Evolutionary conservation across 306 rosid species (phyloP).

Genomic region (Mimosa pudica): DNA sequence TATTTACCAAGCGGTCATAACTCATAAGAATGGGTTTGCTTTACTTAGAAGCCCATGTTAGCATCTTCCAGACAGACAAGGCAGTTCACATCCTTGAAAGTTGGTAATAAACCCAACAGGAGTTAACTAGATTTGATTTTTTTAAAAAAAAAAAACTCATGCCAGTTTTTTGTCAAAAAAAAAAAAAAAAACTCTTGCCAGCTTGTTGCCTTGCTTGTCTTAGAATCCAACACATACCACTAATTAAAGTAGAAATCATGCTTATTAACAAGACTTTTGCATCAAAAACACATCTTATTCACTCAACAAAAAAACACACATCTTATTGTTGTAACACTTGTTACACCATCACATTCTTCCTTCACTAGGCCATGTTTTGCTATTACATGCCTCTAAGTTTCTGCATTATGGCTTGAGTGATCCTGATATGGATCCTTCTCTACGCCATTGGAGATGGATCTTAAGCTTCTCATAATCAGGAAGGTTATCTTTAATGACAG

Average conservation of each 20-base stretch:
- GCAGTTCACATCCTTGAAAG: not conserved
- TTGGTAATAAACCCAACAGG: not conserved
- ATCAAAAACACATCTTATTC: not conserved
- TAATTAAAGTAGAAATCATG: not conserved
- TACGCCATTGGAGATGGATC: slow-evolving; percentile 18
- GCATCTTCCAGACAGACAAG: not conserved
- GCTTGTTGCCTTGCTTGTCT: not conserved
- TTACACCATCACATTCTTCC: not conserved
- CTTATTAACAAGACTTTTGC: not conserved
- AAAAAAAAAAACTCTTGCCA: not conserved
- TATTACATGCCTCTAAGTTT: not conserved
- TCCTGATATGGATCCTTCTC: slow-evolving; percentile 1
- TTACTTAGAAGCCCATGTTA: slow-evolving; percentile 1
- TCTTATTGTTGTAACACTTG: not conserved
- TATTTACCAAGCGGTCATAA: not conserved
- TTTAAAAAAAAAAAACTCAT: too few species aligned
- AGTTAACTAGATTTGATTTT: not conserved
- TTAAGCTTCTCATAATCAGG: slow-evolving; percentile 16
- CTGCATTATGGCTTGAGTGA: not conserved
- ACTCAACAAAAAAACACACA: too few species aligned
- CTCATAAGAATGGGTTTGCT: not conserved
- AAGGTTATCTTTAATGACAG: slow-evolving; percentile 24
- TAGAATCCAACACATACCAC: not conserved
- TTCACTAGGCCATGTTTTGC: not conserved
- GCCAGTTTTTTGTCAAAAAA: too few species aligned